Base-by-base conservation (phyloP, 129 eudicot genomes). In the Erigeron canadensis region DNA sequence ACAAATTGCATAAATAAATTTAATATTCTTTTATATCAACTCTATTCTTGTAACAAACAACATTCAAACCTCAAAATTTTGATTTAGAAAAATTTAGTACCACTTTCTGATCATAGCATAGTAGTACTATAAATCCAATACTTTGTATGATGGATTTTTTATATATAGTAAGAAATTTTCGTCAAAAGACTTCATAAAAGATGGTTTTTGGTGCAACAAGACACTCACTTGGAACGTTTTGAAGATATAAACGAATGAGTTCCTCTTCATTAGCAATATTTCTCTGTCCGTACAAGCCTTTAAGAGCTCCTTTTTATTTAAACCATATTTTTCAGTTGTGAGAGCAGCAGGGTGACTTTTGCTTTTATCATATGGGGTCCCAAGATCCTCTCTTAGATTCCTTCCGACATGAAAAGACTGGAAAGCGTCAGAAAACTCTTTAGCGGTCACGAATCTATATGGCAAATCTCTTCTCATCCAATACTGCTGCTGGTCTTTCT, bases 331-430 rank as follows among this genome's bases (percentile, higher is more conserved):
- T 70, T 80, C 18, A 41, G 84, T 83, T 17, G 91, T 79, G 67
- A 88, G 78, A 56, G 91, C 91, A 40, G 89, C 91, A 6, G 95
- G 91, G 60, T 88, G 95, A 61, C 88, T 83, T 73, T 70, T 85
- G 18, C 72, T 75, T 71, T 83, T 88, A 34, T 86, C 89, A 51
- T 55, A 86, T 21, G 85, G 82, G 13, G 67, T 63, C 41, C 80
- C 68, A 16, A 85, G 78, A 71, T 85, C 91, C 18, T 70, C 69
- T 65, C n/a, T 59, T 4, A 88, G 17, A 39, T 37, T 76, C 44
- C 81, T 67, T 61, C 95, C 91, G 42, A 85, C 79, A 53, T 78
- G 78, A 42, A 77, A 86, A 9, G 85, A 79, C 56, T 81, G 76
- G 71, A 65, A 88, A 3, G 95, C 89, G 28, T 86, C 89, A 2